Conservation (phyloP, 345 rosid species). For the Pugionium dolabratum region DNA sequence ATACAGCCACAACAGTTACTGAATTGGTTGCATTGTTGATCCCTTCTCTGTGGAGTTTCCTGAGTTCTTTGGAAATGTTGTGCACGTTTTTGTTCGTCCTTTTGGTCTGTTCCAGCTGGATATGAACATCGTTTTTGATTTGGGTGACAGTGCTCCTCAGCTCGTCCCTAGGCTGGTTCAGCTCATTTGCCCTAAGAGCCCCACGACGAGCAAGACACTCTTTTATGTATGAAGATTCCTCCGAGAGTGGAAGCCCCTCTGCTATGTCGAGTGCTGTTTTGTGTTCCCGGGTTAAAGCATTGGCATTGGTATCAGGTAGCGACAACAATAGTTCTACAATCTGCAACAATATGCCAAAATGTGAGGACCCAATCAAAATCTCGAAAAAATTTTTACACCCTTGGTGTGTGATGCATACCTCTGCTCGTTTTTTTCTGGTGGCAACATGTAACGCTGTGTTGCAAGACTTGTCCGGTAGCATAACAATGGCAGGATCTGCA, state of each 20-base stretch:
- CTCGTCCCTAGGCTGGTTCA: conserved; percentile 96
- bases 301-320: conserved; percentile 84
- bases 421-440: conserved; percentile 81
- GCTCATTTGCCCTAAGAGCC: conserved; percentile 87
- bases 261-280: conserved; percentile 97
- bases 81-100: conserved; percentile 92
- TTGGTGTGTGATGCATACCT: conserved; percentile 49
- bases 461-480: conserved; percentile 91
- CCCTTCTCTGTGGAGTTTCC: conserved; percentile 94
- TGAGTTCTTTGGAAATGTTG: conserved; percentile 90
- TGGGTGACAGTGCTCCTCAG: conserved; percentile 84
- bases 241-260: conserved; percentile 81
- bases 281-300: conserved; percentile 83
- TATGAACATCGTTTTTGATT: conserved; percentile 92
- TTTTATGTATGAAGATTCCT: conserved; percentile 73
- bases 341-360: conserved; percentile 51
- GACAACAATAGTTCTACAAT: conserved; percentile 70
- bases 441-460: conserved; percentile 94
- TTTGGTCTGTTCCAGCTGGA: conserved; percentile 90
- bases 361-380: background rate
- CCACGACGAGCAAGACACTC: conserved; percentile 69
- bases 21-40: conserved; percentile 96
- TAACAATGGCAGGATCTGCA: conserved; percentile 94
- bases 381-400: background rate
- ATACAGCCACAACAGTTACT: conserved; percentile 94